phyloP scores from a whole-genome alignment of 345 rosid species.

The Camelina neglecta region DNA sequence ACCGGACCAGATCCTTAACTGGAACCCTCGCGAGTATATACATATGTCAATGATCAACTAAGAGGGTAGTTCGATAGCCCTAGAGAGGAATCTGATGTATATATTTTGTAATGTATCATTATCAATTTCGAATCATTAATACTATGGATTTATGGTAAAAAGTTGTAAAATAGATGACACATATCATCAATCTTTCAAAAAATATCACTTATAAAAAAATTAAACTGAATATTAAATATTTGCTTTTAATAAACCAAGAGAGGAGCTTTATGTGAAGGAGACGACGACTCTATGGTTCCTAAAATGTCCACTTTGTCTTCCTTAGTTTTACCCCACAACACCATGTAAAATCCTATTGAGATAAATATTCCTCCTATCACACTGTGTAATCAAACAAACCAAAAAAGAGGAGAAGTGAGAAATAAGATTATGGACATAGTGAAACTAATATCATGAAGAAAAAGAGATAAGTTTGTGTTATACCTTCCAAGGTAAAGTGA shows the following conservation, averaged over 20 bases:
- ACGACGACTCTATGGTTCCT: slow-evolving; percentile 32
- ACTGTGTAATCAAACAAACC: slow-evolving; percentile 44
- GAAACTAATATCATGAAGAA: slow-evolving; percentile 2
- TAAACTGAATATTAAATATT: no score
- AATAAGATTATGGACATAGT: slow-evolving; percentile 3
- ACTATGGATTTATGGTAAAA: not conserved
- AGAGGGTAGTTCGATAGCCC: no score
- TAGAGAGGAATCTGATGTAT: no score
- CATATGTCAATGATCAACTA: no score
- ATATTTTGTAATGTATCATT: no score
- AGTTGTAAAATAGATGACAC: not conserved
- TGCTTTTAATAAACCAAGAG: slow-evolving; percentile 53
- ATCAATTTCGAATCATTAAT: no score
- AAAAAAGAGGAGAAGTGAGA: not conserved
- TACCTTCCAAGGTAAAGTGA: slow-evolving; percentile 31
- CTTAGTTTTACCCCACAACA: slow-evolving; percentile 85
- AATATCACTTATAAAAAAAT: slow-evolving; percentile 14
- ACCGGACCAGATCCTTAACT: no score
- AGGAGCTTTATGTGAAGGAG: slow-evolving; percentile 52
- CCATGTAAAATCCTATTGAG: slow-evolving; percentile 75
- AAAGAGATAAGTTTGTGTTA: not conserved
- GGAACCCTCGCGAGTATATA: no score
- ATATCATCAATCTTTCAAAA: not conserved
- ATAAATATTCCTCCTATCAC: slow-evolving; percentile 70
- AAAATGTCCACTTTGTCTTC: slow-evolving; percentile 51